Base-by-base conservation (phyloP, 495 filamentous ascomycete species). In the Aspergillus asperescens region DNA sequence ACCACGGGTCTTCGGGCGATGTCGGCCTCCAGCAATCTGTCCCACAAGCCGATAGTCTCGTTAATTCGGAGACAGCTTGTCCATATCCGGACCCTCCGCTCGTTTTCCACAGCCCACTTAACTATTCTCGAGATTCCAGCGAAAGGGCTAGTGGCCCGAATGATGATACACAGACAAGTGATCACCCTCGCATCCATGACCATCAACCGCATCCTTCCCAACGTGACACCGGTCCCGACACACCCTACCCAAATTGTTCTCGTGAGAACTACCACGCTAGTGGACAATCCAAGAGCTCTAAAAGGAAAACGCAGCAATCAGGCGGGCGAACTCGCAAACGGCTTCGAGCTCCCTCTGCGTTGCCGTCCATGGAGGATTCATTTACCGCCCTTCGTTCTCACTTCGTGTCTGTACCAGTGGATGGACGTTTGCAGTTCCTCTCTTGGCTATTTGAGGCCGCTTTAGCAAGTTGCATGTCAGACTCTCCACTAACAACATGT, bases 381-480 rank as follows among this genome's bases (percentile, higher is more conserved):
- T 55, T 57, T 44, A 10, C 53, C 5, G n/a, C 57, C 8, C 43
- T 63, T 48, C 28, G 25, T 39, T 52, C 54, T 60, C 48, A 56
- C 32, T 63, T 60, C 41, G 25, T 52, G 31, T 57, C 50, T 44
- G 2, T 57, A 24, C 40, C 47, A 22, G 34, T 58, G 29, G 48
- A 60, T 20, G 25, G 55, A 15, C 42, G 51, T 41, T 52, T 63
- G 42, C 45, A 60, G 50, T 63, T 63, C 27, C 50, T 63, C 10
- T 58, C 48, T 19, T 58, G 57, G 60, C 51, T 63, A 22, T 63
- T 60, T 12, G 47, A 63, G 51, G 57, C 51, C 37, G 54, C 60
- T 19, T 43, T 63, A 40, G 23, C 46, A 43, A 38, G 38, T 23
- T 56, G 48, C 43, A 52, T 57, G 39, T 44, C 60, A 44, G 29